Base-by-base conservation (phyloP, 1,284 basidiomycete genomes). In the Trametes sp. region DNA sequence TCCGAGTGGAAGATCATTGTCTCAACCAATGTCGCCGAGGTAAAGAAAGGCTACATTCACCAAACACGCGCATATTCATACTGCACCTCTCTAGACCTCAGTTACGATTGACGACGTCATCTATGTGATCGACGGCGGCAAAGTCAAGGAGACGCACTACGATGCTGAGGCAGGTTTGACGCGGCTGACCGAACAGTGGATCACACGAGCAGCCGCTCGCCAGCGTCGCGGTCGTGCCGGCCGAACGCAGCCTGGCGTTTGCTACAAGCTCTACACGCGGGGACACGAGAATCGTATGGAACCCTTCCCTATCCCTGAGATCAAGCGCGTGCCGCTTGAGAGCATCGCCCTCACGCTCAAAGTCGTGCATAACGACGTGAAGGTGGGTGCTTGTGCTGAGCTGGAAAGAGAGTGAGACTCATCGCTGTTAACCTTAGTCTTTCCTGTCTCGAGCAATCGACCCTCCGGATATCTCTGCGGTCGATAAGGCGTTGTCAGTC, bases 71-170 rank as follows among this genome's bases (percentile, higher is more conserved):
- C 21, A 63, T 36, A 53, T 33, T 28, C 42, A 44, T n/a, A 56
- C 11, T n/a, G 2, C 8, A 6, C 19, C 4, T 2, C n/a, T 8
- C 10, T 80, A 98, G 86, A 98, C 96, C 1, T 96, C 93, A 4
- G 95, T 98, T 66, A 98, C 96, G 1, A 97, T 98, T 65, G 92
- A 96, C 69, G 95, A 96, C 69, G 85, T 96, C 29, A 82, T 93
- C 33, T 94, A 92, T 70, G 94, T 96, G 19, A 84, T 97, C 42
- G 94, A 96, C 69, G 80, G 87, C 0, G 96, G 96, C 1, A 91
- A 89, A 73, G 94, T 95, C 72, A 98, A 98, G 77, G 95, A 98
- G 78, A 95, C 87, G 4, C 86, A 87, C 63, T 96, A 92, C 73
- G 94, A 96, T 70, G 79, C 90, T 0, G 89, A 90, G 45, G 87